These are phyloP conservation scores for Primulina eburnea DNA, from an alignment of 257 asterid species.

Conservation along the genomic window DNA sequence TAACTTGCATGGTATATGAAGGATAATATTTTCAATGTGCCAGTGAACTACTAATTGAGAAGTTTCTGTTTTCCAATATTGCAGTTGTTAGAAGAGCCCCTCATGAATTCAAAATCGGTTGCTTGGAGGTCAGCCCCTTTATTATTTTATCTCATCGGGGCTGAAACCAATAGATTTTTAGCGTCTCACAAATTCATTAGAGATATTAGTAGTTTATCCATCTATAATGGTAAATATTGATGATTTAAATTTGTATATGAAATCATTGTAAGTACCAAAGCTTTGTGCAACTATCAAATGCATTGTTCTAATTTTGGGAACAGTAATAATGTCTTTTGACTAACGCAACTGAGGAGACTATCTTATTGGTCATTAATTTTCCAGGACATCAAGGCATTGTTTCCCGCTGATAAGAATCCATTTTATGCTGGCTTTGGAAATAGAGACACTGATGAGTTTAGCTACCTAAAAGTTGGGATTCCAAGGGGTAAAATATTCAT, in stretches of 20 bases:
- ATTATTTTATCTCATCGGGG: conserved; percentile 1
- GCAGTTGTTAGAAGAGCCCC: conserved; percentile 98
- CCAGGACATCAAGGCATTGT: conserved; percentile 84
- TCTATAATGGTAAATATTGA: neutral
- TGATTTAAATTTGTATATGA: neutral
- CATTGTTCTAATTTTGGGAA: neutral
- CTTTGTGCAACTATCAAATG: conserved; percentile 1
- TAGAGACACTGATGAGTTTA: conserved; percentile 88
- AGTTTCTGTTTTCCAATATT: conserved; percentile 35
- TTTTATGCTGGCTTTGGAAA: conserved; percentile 99
- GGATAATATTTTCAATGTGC: neutral
- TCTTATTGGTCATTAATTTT: conserved; percentile 14
- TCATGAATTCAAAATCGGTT: conserved; percentile 88
- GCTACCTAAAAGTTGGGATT: conserved; percentile 93
- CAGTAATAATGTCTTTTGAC: neutral
- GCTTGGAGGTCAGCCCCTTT: conserved; percentile 73
- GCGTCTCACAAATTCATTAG: neutral
- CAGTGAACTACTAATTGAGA: conserved; percentile 15
- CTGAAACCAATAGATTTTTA: neutral
- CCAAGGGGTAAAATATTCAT: conserved; percentile 88
- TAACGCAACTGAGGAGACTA: neutral
- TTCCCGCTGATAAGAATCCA: conserved; percentile 79
- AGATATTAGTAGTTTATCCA: neutral
- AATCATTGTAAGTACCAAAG: neutral
- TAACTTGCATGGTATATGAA: neutral